These are phyloP conservation scores for Bryoerythrophyllum caledonicum DNA, from an alignment of 225 moss, liverwort and hornwort genomes.

Conservation along the genomic window DNA sequence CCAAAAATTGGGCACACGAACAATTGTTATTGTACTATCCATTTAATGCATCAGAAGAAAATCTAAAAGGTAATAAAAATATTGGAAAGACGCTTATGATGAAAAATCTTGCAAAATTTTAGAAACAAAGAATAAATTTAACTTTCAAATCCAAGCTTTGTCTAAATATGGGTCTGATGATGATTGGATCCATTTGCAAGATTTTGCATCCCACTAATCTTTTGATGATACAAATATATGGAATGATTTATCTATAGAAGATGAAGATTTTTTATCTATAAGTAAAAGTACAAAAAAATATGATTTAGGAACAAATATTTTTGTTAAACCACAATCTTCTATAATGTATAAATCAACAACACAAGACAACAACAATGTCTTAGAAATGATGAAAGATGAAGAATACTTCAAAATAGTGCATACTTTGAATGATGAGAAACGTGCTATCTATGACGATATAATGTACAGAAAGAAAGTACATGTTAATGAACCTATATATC, in stretches of 20 bases:
- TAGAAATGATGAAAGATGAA: neutral
- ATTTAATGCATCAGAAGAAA: neutral
- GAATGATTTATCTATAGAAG: neutral
- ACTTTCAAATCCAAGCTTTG: neutral
- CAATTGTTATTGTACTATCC: neutral
- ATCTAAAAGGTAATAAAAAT: neutral
- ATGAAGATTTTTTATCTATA: neutral
- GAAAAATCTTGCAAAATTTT: no score
- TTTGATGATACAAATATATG: neutral
- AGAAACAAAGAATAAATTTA: neutral
- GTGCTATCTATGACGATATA: neutral
- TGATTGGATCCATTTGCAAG: neutral
- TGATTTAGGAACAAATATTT: neutral
- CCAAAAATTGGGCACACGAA: neutral
- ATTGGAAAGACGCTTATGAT: neutral
- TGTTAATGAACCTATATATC: neutral
- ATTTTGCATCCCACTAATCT: no score
- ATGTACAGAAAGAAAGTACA: neutral
- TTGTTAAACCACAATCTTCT: no score
- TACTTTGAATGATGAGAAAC: neutral
- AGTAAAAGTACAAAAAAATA: neutral
- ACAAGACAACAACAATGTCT: neutral
- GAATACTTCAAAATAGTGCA: neutral
- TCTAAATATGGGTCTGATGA: neutral
- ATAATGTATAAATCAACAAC: no score